Evolutionary conservation across 2,329 filamentous ascomycete species (phyloP).

Genomic region (Raffaelea deltoideospora): DNA sequence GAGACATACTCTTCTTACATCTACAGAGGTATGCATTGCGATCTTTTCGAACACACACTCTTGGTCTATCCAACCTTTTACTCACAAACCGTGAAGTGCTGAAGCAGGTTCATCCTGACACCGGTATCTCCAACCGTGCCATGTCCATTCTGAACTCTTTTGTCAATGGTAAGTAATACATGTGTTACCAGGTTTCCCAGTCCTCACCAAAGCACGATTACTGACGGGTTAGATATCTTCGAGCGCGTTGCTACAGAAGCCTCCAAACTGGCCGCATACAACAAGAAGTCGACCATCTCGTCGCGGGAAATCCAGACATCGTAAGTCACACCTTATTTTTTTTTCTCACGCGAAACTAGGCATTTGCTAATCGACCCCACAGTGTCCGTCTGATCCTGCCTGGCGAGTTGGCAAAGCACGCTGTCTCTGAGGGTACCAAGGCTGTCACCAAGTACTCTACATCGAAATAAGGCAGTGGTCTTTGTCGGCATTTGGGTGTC

Average conservation of each 20-base stretch:
- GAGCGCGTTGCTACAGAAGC: slow-evolving; percentile 98
- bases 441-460: slow-evolving; percentile 99
- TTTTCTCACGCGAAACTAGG: background rate
- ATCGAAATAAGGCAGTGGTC: slow-evolving; percentile 69
- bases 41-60: background rate
- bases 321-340: slow-evolving; percentile 24
- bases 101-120: slow-evolving; percentile 99
- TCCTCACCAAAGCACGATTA: background rate
- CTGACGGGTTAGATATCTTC: slow-evolving; percentile 64
- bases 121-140: slow-evolving; percentile 98
- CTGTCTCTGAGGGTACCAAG: slow-evolving; percentile 98
- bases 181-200: no score
- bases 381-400: slow-evolving; percentile 91
- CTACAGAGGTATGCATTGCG: slow-evolving; percentile 73
- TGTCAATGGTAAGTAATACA: slow-evolving; percentile 65
- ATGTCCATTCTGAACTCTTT: slow-evolving; percentile 99
- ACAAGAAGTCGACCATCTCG: slow-evolving; percentile 99
- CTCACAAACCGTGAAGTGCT: slow-evolving; percentile 47
- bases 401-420: slow-evolving; percentile 98
- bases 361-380: slow-evolving; percentile 49
- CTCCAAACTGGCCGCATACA: slow-evolving; percentile 98
- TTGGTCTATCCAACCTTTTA: background rate
- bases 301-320: slow-evolving; percentile 99
- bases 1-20: slow-evolving; percentile 99
- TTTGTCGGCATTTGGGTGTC: slow-evolving; percentile 42